Percentiles rank a stretch among this genome's conserved stretches.
Conservation (phyloP, 805 yeast species). For the Pichia pseudocactophila region DNA sequence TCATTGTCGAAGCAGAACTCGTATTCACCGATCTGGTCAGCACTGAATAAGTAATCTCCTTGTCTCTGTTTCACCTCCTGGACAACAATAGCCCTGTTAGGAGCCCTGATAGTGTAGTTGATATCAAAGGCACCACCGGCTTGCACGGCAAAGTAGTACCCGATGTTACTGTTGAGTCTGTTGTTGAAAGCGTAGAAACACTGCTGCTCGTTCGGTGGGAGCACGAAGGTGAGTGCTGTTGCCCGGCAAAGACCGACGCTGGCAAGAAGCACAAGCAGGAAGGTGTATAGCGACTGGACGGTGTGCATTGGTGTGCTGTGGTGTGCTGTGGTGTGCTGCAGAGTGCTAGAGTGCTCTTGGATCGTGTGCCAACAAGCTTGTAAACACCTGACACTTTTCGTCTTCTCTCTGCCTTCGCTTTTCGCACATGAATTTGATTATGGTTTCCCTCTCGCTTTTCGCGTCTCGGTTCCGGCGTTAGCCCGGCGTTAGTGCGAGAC, state of each 20-base stretch:
- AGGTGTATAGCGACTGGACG: not conserved
- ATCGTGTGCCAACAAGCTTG: too few species aligned
- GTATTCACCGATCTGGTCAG: conserved; percentile 66
- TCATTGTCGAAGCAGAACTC: conserved; percentile 79
- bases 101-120: conserved; percentile 57
- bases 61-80: conserved; percentile 57
- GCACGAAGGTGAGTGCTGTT: conserved; percentile 60
- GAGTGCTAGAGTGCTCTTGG: too few species aligned
- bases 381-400: too few species aligned
- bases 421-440: too few species aligned
- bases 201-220: conserved; percentile 65
- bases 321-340: too few species aligned
- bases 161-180: conserved; percentile 48
- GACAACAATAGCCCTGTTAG: conserved; percentile 45
- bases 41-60: conserved; percentile 70
- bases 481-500: too few species aligned
- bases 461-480: too few species aligned
- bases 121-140: conserved; percentile 74
- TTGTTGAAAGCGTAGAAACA: conserved; percentile 68
- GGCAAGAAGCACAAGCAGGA: not conserved
- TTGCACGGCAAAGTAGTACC: conserved; percentile 78
- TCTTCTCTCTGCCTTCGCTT: too few species aligned
- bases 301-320: not conserved
- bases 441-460: too few species aligned
- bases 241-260: conserved; percentile 15